Percentiles rank a stretch among this genome's conserved stretches.
phyloP scores from a whole-genome alignment of 2,329 filamentous ascomycete genomes.

The Pseudocercospora pini-densiflorae region DNA sequence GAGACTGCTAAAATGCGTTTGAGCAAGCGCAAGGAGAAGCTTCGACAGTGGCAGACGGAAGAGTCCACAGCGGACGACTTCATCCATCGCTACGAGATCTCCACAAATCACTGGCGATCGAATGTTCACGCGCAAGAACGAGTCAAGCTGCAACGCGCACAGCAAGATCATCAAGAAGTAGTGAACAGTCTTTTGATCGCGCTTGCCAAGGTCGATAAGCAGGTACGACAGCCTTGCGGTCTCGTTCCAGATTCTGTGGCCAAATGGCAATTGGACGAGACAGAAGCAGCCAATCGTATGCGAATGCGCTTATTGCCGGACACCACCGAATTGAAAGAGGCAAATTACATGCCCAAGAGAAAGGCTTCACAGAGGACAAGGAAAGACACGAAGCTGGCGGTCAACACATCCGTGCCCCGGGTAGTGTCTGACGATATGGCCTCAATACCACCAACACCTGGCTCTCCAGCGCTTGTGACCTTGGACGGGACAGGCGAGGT shows the following conservation, averaged over 20 bases:
- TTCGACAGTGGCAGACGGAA: slow-evolving; percentile 79
- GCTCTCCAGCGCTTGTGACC: slow-evolving; percentile 12
- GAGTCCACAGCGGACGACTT: slow-evolving; percentile 71
- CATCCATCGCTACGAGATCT: slow-evolving; percentile 80
- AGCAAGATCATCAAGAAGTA: slow-evolving; percentile 95
- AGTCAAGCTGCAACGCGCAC: slow-evolving; percentile 82
- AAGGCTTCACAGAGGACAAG: slow-evolving; percentile 60
- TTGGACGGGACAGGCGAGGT: slow-evolving; percentile 31
- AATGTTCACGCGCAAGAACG: slow-evolving; percentile 94
- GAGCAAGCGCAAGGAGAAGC: slow-evolving; percentile 76
- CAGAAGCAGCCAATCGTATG: slow-evolving; percentile 95
- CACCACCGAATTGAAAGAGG: slow-evolving; percentile 65
- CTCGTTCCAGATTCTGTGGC: slow-evolving; percentile 70
- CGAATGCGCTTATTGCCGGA: slow-evolving; percentile 85
- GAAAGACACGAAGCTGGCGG: slow-evolving; percentile 39
- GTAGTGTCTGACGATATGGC: slow-evolving; percentile 35
- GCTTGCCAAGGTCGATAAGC: slow-evolving; percentile 77
- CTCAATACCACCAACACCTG: slow-evolving; percentile 24
- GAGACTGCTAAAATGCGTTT: slow-evolving; percentile 74
- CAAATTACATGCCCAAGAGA: slow-evolving; percentile 81
- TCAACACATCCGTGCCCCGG: slow-evolving; percentile 38
- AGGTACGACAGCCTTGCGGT: slow-evolving; percentile 78
- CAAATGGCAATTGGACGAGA: slow-evolving; percentile 94
- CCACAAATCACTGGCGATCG: slow-evolving; percentile 89
- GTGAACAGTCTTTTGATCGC: slow-evolving; percentile 74